phyloP scores from a whole-genome alignment of 441 rosid genomes.

The Omphalea diandra region DNA sequence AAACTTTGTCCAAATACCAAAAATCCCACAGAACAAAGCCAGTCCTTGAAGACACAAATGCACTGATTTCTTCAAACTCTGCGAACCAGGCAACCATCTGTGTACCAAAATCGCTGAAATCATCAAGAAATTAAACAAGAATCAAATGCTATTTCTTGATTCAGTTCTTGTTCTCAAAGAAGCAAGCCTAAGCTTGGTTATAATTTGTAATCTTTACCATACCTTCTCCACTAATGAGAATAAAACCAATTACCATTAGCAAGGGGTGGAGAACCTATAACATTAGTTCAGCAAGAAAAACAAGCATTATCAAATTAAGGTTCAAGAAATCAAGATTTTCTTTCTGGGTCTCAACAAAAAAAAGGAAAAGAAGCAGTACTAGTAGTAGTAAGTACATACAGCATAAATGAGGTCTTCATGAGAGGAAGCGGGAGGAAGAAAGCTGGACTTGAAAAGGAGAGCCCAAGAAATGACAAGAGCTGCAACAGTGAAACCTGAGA shows the following conservation, averaged over 20 bases:
- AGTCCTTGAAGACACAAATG: conserved; percentile 82
- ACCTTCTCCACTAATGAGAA: conserved; percentile 94
- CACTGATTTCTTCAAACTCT: conserved; percentile 71
- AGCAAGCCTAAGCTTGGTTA: neutral
- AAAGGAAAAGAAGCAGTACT: neutral
- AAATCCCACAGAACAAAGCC: conserved; percentile 75
- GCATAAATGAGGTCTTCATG: conserved; percentile 56
- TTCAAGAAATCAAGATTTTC: neutral
- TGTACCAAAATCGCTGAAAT: conserved; percentile 80
- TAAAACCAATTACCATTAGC: conserved; percentile 92
- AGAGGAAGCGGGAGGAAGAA: conserved; percentile 47
- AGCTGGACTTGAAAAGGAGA: conserved; percentile 53
- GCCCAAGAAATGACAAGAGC: conserved; percentile 65
- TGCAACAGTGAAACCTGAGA: conserved; percentile 55
- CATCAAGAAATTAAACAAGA: neutral
- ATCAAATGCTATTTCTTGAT: neutral
- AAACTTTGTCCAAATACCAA: conserved; percentile 89
- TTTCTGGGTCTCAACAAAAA: neutral
- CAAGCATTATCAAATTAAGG: neutral
- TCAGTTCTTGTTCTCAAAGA: neutral
- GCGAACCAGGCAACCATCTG: conserved; percentile 87
- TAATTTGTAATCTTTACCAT: neutral
- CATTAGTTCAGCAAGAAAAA: neutral
- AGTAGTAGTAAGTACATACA: conserved; percentile 39
- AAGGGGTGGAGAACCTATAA: conserved; percentile 76